phyloP scores from a whole-genome alignment of 441 rosid genomes.

The Isatis lusitanica region DNA sequence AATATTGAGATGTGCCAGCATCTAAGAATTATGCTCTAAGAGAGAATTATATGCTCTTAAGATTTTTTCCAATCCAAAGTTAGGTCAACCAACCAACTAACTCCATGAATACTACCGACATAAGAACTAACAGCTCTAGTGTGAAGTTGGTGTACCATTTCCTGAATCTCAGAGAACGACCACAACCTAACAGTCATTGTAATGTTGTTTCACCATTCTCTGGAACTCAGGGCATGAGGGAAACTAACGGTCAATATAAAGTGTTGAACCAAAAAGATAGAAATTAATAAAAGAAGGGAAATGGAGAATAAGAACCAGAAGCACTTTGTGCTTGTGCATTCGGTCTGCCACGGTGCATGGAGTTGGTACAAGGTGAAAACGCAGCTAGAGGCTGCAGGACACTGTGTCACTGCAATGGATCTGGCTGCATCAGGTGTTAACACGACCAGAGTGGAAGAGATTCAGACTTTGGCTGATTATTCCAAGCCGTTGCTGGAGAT shows the following conservation, averaged over 20 bases:
- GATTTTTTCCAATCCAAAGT: no score
- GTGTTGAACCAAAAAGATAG: background rate
- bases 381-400: constrained; percentile 45
- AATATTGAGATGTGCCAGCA: no score
- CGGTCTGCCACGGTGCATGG: constrained; percentile 50
- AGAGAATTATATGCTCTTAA: no score
- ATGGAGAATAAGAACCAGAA: background rate
- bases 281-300: background rate
- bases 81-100: background rate
- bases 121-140: background rate
- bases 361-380: constrained; percentile 42
- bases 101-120: background rate
- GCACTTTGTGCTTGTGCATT: constrained; percentile 17
- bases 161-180: background rate
- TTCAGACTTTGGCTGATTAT: constrained; percentile 41
- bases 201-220: background rate
- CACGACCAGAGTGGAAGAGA: constrained; percentile 37
- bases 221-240: background rate
- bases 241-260: background rate
- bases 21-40: no score
- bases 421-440: constrained; percentile 50
- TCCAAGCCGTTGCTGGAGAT: constrained; percentile 45
- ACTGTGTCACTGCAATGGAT: constrained; percentile 46
- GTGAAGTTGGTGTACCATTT: background rate
- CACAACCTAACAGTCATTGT: background rate